Base-by-base conservation (phyloP, 2,329 filamentous ascomycete species). In the Ophiosphaerella herpotricha region DNA sequence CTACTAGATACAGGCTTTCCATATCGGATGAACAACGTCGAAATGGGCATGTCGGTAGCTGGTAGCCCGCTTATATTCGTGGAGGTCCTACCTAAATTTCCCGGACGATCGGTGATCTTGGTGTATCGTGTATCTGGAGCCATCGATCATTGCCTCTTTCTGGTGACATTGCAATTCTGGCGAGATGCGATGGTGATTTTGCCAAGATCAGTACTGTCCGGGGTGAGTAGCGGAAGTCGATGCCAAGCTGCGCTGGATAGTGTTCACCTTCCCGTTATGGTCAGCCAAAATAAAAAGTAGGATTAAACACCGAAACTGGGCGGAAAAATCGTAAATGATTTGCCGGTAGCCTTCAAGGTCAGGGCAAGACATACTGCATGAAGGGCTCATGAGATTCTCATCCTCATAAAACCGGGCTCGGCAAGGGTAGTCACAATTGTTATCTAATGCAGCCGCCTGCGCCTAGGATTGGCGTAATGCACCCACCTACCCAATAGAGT, bases 21-120 rank as follows among this genome's bases (percentile, higher is more conserved):
- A 47, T 34, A 40, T 40, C 55, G 55, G 55, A 46, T 13, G 43
- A 31, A 54, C 45, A 54, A 18, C 18, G 13, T 52, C 48, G 31
- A 55, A 58, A 50, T 39, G 44, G 58, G 55, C 41, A 60, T 54
- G 36, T 54, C 31, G 31, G 43, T 39, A 48, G 24, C 8, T 13
- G 14, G n/a, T n/a, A 26, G 31, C 9, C 7, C 12, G 9, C 29
- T 16, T 12, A 36, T 26, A 21, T 43, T 21, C 7, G 13, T 21
- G 9, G 35, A 38, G 46, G 8, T 46, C 33, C 41, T 18, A 34
- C 47, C 29, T 46, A 41, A 35, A 6, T 9, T 34, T 23, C 42
- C 43, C 24, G 40, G n/a, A 13, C 21, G n/a, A 14, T 26, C 37
- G 33, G 29, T 45, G 31, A 43, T 13, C 31, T 39, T 45, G n/a